Base-by-base conservation (phyloP, 768 basidiomycete species). In the Tubosaeta sp. region DNA sequence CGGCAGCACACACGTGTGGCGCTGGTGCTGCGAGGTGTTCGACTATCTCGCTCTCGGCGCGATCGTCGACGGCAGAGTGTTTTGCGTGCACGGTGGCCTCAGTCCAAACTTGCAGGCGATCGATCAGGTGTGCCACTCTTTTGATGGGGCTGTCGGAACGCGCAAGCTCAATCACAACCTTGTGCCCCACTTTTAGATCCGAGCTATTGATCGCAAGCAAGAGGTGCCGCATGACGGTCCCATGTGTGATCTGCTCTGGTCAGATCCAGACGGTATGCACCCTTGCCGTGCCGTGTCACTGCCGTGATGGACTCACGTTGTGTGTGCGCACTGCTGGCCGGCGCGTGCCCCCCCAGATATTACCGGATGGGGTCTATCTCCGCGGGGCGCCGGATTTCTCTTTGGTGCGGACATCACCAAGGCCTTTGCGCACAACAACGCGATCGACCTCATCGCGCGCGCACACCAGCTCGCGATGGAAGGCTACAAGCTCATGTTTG, bases 161-260 rank as follows among this genome's bases (percentile, higher is more conserved):
- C 40, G 14, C 22, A 24, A 48, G 54, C 54, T 64, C 52, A 56
- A 60, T 60, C 49, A 59, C 53, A 40, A 47, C 61, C 39, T 66
- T 58, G 38, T 58, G 27, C 31, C 29, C 48, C 31, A 19, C 40
- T 41, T 53, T 46, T 67, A 90, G 94, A 97, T 98, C 59, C 87
- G 95, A 45, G 79, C 85, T 32, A 95, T 98, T 60, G 94, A 97
- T 74, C 74, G 95, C 30, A 94, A 94, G 68, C 93, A 95, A 69
- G 95, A 98, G 66, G 95, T 98, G 21, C 95, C 95, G 24, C 95
- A 98, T 68, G 95, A 98, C 65, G 95, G 95, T 12, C 86, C 94
- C 8, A 97, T 98, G 95, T 98, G 95, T 64, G 95, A 98, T 71
- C 75, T 98, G 2, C 76, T 98, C n/a, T 98, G 95, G 95, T 96